phyloP scores from a whole-genome alignment of 805 yeast species.

The Saturnispora kantuleensis region DNA sequence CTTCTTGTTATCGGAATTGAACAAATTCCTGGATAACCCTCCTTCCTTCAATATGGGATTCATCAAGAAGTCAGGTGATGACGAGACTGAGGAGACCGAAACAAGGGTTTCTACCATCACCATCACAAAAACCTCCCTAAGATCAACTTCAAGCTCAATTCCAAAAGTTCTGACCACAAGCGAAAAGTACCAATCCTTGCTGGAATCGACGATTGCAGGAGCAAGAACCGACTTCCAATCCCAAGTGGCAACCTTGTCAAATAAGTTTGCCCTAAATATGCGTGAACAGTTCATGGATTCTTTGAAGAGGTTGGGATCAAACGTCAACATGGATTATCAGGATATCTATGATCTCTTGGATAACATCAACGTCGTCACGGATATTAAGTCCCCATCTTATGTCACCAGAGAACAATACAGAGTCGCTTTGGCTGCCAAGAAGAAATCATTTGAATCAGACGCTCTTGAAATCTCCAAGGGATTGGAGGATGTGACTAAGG shows the following conservation, averaged over 20 bases:
- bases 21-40: conserved; percentile 16
- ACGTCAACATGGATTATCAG: conserved; percentile 20
- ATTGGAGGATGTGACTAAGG: conserved; percentile 23
- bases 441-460: conserved; percentile 21
- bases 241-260: conserved; percentile 27
- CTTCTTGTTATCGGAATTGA: conserved; percentile 24
- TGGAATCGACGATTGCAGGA: conserved; percentile 30
- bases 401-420: conserved; percentile 41
- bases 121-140: neutral
- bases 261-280: conserved; percentile 19
- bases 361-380: conserved; percentile 17
- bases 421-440: conserved; percentile 29
- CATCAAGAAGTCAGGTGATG: conserved; percentile 1
- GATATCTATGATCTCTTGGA: conserved; percentile 20
- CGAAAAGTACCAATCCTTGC: conserved; percentile 23
- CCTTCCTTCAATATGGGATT: neutral
- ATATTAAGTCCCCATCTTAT: conserved; percentile 15
- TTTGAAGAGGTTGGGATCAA: conserved; percentile 27
- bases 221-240: conserved; percentile 31
- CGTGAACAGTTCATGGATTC: conserved; percentile 25
- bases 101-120: neutral
- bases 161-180: conserved; percentile 15
- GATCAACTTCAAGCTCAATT: neutral
- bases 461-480: conserved; percentile 27
- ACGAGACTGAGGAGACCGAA: conserved; percentile 1